Evolutionary conservation across 371 early-diverging fungal genomes (phyloP).

Genomic region (Batkoa obscura): DNA sequence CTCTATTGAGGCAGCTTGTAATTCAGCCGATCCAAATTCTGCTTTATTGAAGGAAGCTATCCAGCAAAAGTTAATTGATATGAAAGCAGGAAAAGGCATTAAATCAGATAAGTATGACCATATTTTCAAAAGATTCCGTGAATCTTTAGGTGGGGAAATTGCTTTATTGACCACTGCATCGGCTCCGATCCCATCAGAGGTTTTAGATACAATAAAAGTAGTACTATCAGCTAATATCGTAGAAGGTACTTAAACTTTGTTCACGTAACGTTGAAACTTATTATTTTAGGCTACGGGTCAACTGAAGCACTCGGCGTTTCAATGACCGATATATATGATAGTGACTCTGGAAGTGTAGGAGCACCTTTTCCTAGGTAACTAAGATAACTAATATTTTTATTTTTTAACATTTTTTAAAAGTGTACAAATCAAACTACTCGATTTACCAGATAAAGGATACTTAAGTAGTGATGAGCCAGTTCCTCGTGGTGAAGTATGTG

Average conservation of each 20-base stretch:
- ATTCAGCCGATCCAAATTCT: slow-evolving; percentile 35
- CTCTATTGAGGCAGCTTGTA: slow-evolving; percentile 44
- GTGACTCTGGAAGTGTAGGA: slow-evolving; percentile 53
- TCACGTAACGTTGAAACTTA: neutral
- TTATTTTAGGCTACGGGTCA: slow-evolving; percentile 75
- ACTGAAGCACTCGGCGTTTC: slow-evolving; percentile 61
- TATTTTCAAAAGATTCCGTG: slow-evolving; percentile 71
- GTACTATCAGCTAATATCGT: slow-evolving; percentile 40
- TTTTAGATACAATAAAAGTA: slow-evolving; percentile 77
- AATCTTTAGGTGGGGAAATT: slow-evolving; percentile 78
- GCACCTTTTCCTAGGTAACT: neutral
- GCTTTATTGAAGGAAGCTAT: slow-evolving; percentile 43
- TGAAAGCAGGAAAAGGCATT: slow-evolving; percentile 30
- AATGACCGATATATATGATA: slow-evolving; percentile 22
- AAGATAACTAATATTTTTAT: neutral
- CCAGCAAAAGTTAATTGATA: slow-evolving; percentile 29
- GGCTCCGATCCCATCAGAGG: slow-evolving; percentile 79
- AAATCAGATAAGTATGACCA: slow-evolving; percentile 74
- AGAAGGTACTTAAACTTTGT: slow-evolving; percentile 19
- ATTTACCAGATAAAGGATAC: slow-evolving; percentile 81
- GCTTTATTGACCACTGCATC: slow-evolving; percentile 57
- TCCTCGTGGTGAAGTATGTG: slow-evolving; percentile 75
- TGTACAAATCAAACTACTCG: slow-evolving; percentile 68
- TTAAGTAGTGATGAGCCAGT: slow-evolving; percentile 42
- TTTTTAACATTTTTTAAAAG: too few relatives aligned